Evolutionary conservation across 2,329 filamentous ascomycete genomes (phyloP).

Genomic region (Graphilbum sp.): DNA sequence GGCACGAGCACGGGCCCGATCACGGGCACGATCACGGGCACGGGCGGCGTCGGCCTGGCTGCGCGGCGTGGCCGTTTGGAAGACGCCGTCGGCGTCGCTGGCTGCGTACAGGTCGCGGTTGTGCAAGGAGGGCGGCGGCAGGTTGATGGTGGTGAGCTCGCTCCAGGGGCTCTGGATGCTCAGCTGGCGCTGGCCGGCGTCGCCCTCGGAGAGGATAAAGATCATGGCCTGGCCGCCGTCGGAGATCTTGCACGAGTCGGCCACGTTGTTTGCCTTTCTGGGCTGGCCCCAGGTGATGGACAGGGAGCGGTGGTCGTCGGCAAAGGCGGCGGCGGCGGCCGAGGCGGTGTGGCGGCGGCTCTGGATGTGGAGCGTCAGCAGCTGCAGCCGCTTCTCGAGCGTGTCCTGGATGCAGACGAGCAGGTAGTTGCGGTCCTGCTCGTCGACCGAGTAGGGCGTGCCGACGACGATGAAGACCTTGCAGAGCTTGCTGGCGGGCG

Average conservation of each 20-base stretch:
- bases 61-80: too few species aligned
- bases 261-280: constrained; percentile 47
- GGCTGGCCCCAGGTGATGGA: constrained; percentile 30
- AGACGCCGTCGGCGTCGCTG: neutral
- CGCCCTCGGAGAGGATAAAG: constrained; percentile 50
- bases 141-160: constrained; percentile 45
- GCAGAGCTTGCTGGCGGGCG: constrained; percentile 35
- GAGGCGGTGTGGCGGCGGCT: constrained; percentile 16
- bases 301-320: constrained; percentile 13
- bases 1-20: too few species aligned
- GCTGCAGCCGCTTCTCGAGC: constrained; percentile 48
- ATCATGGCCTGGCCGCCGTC: constrained; percentile 54
- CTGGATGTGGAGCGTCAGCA: constrained; percentile 46
- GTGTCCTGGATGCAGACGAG: constrained; percentile 56
- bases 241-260: constrained; percentile 55
- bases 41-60: too few species aligned
- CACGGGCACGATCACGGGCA: too few species aligned
- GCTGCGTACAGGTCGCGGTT: constrained; percentile 4
- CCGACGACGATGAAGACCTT: constrained; percentile 53
- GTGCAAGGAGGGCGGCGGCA: constrained; percentile 42
- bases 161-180: constrained; percentile 66
- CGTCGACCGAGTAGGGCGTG: constrained; percentile 37
- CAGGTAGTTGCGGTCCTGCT: constrained; percentile 35
- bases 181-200: constrained; percentile 46
- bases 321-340: too few species aligned